phyloP scores from a whole-genome alignment of 2,329 filamentous ascomycete species.

The Sclerotinia minor region DNA sequence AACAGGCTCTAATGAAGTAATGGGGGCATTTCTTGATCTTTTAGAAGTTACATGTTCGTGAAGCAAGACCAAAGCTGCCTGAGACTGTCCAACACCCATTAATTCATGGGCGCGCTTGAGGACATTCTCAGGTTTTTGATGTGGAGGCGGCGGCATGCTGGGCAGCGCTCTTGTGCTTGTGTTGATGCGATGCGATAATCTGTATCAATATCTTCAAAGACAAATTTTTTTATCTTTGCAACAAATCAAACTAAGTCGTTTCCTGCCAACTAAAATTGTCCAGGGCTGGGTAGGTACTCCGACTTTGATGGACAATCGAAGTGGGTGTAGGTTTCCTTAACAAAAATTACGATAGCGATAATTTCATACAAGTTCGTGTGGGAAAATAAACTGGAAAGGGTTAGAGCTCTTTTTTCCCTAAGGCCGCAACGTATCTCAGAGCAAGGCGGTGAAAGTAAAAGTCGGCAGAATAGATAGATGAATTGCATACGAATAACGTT shows the following conservation, averaged over 20 bases:
- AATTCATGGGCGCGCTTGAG: constrained; percentile 98
- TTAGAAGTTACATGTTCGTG: constrained; percentile 99
- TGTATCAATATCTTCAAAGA: constrained; percentile 16
- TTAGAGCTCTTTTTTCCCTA: constrained; percentile 6
- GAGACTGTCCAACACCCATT: constrained; percentile 92
- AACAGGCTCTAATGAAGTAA: constrained; percentile 92
- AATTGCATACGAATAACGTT: no score
- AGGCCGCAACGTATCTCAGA: constrained; percentile 5
- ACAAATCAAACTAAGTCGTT: not conserved
- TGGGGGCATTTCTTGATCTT: constrained; percentile 94
- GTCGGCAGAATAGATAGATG: not conserved
- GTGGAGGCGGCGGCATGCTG: constrained; percentile 76
- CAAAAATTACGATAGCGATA: constrained; percentile 12
- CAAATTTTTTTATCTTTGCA: constrained; percentile 19
- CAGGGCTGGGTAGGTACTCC: constrained; percentile 2
- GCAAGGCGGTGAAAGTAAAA: not conserved
- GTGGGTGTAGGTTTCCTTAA: constrained; percentile 13
- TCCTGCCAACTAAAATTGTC: constrained; percentile 13
- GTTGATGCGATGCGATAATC: constrained; percentile 5
- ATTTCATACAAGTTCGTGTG: constrained; percentile 24
- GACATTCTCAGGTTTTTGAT: constrained; percentile 99
- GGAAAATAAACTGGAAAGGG: constrained; percentile 14
- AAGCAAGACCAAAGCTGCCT: constrained; percentile 88
- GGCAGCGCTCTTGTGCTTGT: constrained; percentile 30
- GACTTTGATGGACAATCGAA: constrained; percentile 23